Conservation (phyloP, 1,284 basidiomycete genomes). For the Pseudozyma tsukubaensis region DNA sequence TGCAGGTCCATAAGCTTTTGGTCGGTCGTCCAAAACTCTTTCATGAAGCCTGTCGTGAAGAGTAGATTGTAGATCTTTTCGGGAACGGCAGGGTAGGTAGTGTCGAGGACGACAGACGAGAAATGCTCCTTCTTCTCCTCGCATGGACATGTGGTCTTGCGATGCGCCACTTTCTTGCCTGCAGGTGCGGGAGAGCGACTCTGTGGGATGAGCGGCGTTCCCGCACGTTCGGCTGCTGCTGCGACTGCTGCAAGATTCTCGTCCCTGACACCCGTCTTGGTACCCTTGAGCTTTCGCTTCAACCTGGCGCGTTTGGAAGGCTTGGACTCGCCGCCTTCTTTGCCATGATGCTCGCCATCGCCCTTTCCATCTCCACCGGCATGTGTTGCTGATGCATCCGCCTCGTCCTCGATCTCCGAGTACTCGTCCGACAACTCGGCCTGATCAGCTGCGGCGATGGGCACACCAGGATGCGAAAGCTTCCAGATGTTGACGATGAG, state of each 20-base stretch:
- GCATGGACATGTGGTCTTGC: slow-evolving; percentile 80
- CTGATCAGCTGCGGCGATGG: slow-evolving; percentile 68
- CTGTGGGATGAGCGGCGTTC: slow-evolving; percentile 42
- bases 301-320: slow-evolving; percentile 56
- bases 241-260: slow-evolving; percentile 45
- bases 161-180: slow-evolving; percentile 64
- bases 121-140: slow-evolving; percentile 80
- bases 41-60: slow-evolving; percentile 95
- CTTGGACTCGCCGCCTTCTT: slow-evolving; percentile 32
- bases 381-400: slow-evolving; percentile 9
- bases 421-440: slow-evolving; percentile 58
- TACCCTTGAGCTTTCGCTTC: slow-evolving; percentile 55
- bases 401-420: slow-evolving; percentile 53
- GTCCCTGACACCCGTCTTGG: slow-evolving; percentile 47
- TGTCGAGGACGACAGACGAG: slow-evolving; percentile 80
- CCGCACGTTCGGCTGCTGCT: slow-evolving; percentile 39
- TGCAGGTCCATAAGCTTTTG: slow-evolving; percentile 79
- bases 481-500: slow-evolving; percentile 97
- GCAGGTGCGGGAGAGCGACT: slow-evolving; percentile 35
- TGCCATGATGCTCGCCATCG: slow-evolving; percentile 20
- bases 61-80: slow-evolving; percentile 96
- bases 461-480: slow-evolving; percentile 83
- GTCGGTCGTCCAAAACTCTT: slow-evolving; percentile 86
- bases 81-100: slow-evolving; percentile 85
- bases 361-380: slow-evolving; percentile 30